Evolutionary conservation across 75 land plant species (phyloP), one percentile per base, ranked within the genome.

Genomic region (Sequoia sempervirens): DNA sequence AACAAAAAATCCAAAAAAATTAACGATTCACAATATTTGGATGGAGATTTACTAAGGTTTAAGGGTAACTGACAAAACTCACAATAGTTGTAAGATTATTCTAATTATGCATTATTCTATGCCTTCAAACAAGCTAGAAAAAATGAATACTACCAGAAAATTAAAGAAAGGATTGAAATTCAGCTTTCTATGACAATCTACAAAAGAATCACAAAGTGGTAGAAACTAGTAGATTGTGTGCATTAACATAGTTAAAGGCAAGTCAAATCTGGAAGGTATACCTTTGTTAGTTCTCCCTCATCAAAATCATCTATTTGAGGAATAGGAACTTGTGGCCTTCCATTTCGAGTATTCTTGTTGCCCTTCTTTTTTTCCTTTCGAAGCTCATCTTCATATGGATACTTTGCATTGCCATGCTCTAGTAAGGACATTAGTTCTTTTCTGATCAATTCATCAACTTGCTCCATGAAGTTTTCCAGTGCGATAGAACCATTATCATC

Each of bases 401-500:
- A 95, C 81, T 95, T 97, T 0, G 93, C 96, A 87, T 93, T 94
- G 79, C 94, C 99, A 84, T 94, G 92, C 85, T 95, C 99, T 18
- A 97, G 85, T 43, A 97, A 87, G 20, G 83, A 61, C 69, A 92
- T 79, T 84, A 97, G 89, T 86, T 97, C 98, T 85, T 85, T 91
- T 83, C 91, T 90, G 83, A 97, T 90, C 84, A 91, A 82, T 88
- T 93, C 91, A 86, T 95, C 99, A 84, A 96, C 99, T 52, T 95
- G 91, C 86, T 96, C 97, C 82, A 92, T 83, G 5, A 86, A 75
- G 26, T 95, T 95, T 32, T 93, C 91, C 26, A 93, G 92, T 73
- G 90, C 96, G 88, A 93, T 85, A 17, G 96, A 87, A 68, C 93
- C 89, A 53, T 88, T 94, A 82, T 91, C 95, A 83, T 88, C 95